Evolutionary conservation across 2,329 filamentous ascomycete genomes (phyloP).

Genomic region (Trichoderma semiorbis): DNA sequence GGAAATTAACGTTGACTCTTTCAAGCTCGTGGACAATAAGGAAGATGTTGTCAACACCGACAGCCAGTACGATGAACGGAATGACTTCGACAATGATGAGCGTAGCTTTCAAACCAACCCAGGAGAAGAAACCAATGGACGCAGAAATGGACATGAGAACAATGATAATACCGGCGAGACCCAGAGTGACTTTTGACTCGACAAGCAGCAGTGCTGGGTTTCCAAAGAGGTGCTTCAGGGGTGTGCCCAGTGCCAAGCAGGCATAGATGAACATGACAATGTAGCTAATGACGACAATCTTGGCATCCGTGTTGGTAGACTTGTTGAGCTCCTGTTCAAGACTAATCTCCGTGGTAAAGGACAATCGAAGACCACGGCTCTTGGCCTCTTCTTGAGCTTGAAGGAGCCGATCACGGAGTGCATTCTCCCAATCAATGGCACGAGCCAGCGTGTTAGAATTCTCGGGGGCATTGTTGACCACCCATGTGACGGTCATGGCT

Average conservation of each 20-base stretch:
- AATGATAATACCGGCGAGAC: constrained; percentile 90
- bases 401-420: constrained; percentile 69
- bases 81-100: constrained; percentile 98
- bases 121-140: constrained; percentile 92
- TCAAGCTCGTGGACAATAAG: constrained; percentile 98
- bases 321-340: constrained; percentile 95
- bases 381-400: constrained; percentile 77
- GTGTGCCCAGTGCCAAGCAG: constrained; percentile 86
- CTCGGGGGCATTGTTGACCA: constrained; percentile 81
- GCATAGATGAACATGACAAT: constrained; percentile 98
- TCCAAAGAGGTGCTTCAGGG: constrained; percentile 69
- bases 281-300: constrained; percentile 94
- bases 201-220: constrained; percentile 85
- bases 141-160: constrained; percentile 96
- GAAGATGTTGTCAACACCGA: constrained; percentile 99
- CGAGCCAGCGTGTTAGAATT: constrained; percentile 65
- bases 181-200: constrained; percentile 93
- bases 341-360: constrained; percentile 93
- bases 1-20: constrained; percentile 85
- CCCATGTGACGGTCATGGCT: constrained; percentile 90
- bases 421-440: constrained; percentile 87
- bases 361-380: constrained; percentile 76
- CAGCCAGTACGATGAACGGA: constrained; percentile 91
- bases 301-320: constrained; percentile 96
- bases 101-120: constrained; percentile 86